These are phyloP conservation scores for Thalassiosira livingstoniorum DNA, from an alignment of 352 stramenopile species.

Conservation along the genomic window DNA sequence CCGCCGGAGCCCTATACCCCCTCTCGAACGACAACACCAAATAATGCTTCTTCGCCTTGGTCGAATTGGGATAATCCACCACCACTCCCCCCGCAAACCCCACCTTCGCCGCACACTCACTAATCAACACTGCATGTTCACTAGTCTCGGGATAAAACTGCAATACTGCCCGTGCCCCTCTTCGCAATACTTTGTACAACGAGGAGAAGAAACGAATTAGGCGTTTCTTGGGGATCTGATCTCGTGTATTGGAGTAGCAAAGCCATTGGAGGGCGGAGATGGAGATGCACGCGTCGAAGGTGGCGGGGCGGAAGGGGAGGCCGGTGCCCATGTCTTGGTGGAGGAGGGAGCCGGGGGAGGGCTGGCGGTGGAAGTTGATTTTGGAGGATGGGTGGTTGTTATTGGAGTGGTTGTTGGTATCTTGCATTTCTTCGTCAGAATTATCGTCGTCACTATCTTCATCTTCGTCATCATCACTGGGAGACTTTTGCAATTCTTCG, in stretches of 20 bases:
- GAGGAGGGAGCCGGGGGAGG: slow-evolving; percentile 76
- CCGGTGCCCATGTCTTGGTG: slow-evolving; percentile 97
- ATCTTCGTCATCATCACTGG: slow-evolving; percentile 12
- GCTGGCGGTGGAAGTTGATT: slow-evolving; percentile 8
- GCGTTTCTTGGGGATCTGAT: slow-evolving; percentile 93
- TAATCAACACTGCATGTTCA: slow-evolving; percentile 92
- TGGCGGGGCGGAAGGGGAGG: slow-evolving; percentile 95
- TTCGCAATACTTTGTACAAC: slow-evolving; percentile 88
- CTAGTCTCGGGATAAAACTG: slow-evolving; percentile 99
- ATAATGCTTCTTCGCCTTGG: slow-evolving; percentile 99
- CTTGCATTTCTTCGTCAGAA: slow-evolving; percentile 49
- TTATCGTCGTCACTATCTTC: slow-evolving; percentile 70
- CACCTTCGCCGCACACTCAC: slow-evolving; percentile 85
- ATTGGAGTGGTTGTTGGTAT: slow-evolving; percentile 49
- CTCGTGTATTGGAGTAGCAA: slow-evolving; percentile 98
- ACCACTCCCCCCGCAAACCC: slow-evolving; percentile 94
- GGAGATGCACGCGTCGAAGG: slow-evolving; percentile 99
- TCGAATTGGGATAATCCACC: slow-evolving; percentile 98
- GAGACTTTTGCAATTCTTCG: slow-evolving; percentile 27
- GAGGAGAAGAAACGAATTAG: slow-evolving; percentile 97
- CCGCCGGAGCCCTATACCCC: slow-evolving; percentile 89
- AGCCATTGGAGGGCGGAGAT: slow-evolving; percentile 99
- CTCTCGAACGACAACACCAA: slow-evolving; percentile 96
- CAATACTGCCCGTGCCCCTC: slow-evolving; percentile 92
- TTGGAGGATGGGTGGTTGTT: slow-evolving; percentile 20